Percentiles rank a stretch among this genome's conserved stretches.
phyloP scores from a whole-genome alignment of 148 eudicot species.

The Amaranthus hypochondriacus region DNA sequence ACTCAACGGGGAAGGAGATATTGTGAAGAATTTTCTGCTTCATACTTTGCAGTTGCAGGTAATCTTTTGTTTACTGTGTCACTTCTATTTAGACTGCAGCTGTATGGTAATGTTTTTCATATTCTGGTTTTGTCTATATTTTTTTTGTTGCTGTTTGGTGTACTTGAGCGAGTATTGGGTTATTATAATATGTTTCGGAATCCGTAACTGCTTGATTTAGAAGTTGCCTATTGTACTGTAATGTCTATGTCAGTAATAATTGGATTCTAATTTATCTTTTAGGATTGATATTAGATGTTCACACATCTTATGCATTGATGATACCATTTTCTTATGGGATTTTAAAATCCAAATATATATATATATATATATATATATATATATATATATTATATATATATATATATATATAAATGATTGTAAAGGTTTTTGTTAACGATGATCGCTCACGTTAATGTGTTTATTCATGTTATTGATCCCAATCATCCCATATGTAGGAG shows the following conservation, averaged over 20 bases:
- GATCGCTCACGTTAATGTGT: too few species aligned
- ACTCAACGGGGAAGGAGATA: constrained; percentile 79
- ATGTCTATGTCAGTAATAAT: not conserved
- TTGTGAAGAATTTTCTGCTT: constrained; percentile 82
- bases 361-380: too few species aligned
- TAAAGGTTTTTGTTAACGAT: too few species aligned
- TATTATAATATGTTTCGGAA: not conserved
- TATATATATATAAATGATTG: too few species aligned
- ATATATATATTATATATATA: too few species aligned
- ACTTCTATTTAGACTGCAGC: not conserved
- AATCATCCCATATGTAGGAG: too few species aligned
- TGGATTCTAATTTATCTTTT: not conserved
- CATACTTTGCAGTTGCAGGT: constrained; percentile 95
- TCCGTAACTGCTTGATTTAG: not conserved
- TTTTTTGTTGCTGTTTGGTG: not conserved
- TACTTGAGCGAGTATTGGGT: not conserved
- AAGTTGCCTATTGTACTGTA: not conserved
- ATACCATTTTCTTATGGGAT: not conserved
- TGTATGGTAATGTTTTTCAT: not conserved
- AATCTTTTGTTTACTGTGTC: not conserved
- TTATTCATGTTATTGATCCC: too few species aligned
- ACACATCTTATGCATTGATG: not conserved
- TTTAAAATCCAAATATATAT: too few species aligned
- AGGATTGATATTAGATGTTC: not conserved
- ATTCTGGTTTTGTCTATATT: not conserved